phyloP scores from a whole-genome alignment of 1,139 yeast genomes.

The Eremothecium cymbalariae region DNA sequence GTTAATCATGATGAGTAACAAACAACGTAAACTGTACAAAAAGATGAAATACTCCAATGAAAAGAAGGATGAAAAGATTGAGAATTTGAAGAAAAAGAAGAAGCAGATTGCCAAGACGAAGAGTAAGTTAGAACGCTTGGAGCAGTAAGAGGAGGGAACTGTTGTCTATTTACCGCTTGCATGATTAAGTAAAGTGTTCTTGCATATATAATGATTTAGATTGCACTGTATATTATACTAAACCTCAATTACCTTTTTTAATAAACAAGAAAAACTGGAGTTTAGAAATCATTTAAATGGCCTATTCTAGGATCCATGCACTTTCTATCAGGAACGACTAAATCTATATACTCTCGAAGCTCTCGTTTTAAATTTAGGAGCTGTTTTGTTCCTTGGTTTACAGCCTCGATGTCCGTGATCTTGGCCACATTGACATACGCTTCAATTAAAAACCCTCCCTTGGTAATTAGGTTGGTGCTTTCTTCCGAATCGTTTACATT shows the following conservation, averaged over 20 bases:
- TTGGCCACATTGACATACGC: conserved; percentile 62
- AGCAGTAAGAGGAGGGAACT: too few relatives aligned
- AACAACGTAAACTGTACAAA: conserved; percentile 88
- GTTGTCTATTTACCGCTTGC: too few relatives aligned
- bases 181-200: too few relatives aligned
- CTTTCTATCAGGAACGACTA: conserved; percentile 69
- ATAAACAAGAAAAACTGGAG: background rate
- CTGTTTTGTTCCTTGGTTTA: conserved; percentile 57
- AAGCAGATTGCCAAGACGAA: conserved; percentile 67
- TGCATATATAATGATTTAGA: too few relatives aligned
- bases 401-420: conserved; percentile 67
- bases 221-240: conserved; percentile 5
- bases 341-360: conserved; percentile 55
- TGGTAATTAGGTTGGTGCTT: conserved; percentile 27
- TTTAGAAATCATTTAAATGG: conserved; percentile 11
- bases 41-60: conserved; percentile 91
- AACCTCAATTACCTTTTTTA: background rate
- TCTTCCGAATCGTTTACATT: conserved; percentile 15
- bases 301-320: conserved; percentile 65
- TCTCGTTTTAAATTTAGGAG: conserved; percentile 55
- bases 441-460: conserved; percentile 41
- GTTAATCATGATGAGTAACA: conserved; percentile 95
- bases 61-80: conserved; percentile 73
- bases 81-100: conserved; percentile 67
- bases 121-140: conserved; percentile 42